Evolutionary conservation across 208 protist species (phyloP).

Genomic region (Acanthamoeba polyphaga): DNA sequence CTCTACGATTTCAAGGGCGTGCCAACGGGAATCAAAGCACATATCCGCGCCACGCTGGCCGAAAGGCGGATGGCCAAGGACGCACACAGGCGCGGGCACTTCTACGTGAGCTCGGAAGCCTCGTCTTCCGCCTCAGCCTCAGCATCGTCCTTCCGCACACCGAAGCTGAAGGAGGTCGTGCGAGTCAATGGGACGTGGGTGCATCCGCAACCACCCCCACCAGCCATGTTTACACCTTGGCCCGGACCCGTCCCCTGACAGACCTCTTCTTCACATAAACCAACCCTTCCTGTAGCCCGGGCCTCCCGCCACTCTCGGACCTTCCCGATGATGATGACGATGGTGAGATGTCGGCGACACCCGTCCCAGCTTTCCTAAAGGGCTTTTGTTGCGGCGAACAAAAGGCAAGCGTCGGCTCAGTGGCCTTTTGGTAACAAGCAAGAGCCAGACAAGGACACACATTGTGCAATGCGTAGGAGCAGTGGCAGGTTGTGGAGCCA

Average conservation of each 20-base stretch:
- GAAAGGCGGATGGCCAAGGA: not conserved
- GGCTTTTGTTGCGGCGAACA: too few relatives aligned
- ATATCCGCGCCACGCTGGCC: not conserved
- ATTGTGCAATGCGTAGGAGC: too few relatives aligned
- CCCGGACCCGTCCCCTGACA: not conserved
- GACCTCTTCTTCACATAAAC: not conserved
- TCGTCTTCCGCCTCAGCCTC: not conserved
- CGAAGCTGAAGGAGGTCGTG: not conserved
- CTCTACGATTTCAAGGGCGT: slow-evolving; percentile 3
- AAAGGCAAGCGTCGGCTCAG: too few relatives aligned
- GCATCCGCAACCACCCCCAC: not conserved
- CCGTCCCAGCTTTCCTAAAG: too few relatives aligned
- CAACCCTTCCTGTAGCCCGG: too few relatives aligned
- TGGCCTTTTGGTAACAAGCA: too few relatives aligned
- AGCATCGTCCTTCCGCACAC: not conserved
- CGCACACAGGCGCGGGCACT: not conserved
- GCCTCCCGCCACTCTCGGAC: too few relatives aligned
- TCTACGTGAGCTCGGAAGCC: not conserved
- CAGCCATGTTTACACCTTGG: not conserved
- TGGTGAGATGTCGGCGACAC: too few relatives aligned
- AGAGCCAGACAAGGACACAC: too few relatives aligned
- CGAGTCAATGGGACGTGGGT: slow-evolving; percentile 13
- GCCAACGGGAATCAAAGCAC: not conserved
- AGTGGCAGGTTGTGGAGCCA: too few relatives aligned
- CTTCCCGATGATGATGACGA: too few relatives aligned